phyloP scores from a whole-genome alignment of 2,329 filamentous ascomycete species.

The Curvularia verruculosa region DNA sequence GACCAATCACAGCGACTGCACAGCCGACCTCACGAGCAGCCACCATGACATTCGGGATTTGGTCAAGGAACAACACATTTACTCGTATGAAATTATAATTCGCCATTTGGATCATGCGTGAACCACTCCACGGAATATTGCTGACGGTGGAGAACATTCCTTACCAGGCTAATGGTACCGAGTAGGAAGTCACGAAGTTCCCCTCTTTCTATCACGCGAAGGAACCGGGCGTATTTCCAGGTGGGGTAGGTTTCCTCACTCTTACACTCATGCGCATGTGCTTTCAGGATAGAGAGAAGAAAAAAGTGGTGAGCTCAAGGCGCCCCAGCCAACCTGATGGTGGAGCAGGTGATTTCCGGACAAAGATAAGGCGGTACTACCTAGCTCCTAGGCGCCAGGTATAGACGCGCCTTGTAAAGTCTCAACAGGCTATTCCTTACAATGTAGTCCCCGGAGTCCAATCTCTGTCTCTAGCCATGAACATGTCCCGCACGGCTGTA shows the following conservation, averaged over 20 bases:
- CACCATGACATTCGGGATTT: not conserved
- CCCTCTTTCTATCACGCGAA: not conserved
- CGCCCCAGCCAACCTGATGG: not conserved
- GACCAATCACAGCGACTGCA: not conserved
- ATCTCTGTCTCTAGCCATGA: conserved; percentile 48
- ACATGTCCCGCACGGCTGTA: conserved; percentile 45
- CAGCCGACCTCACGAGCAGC: not conserved
- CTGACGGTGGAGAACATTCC: not conserved
- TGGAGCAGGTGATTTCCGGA: not conserved
- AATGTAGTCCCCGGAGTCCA: conserved; percentile 34
- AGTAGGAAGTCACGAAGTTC: not conserved
- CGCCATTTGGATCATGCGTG: not conserved
- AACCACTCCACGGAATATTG: conserved; percentile 1
- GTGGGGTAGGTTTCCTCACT: not conserved
- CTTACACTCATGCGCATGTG: no score
- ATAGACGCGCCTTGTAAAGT: not conserved
- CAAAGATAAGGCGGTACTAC: not conserved
- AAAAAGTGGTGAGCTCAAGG: not conserved
- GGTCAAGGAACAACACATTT: not conserved
- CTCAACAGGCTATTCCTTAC: not conserved
- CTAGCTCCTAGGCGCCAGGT: not conserved
- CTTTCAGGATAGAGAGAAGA: not conserved
- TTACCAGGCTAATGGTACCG: conserved; percentile 2
- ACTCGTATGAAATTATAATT: not conserved
- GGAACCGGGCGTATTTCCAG: not conserved